Percentiles rank a stretch among this genome's conserved stretches.
Evolutionary conservation across 441 rosid species (phyloP).

Genomic region (Gossypium aridum): DNA sequence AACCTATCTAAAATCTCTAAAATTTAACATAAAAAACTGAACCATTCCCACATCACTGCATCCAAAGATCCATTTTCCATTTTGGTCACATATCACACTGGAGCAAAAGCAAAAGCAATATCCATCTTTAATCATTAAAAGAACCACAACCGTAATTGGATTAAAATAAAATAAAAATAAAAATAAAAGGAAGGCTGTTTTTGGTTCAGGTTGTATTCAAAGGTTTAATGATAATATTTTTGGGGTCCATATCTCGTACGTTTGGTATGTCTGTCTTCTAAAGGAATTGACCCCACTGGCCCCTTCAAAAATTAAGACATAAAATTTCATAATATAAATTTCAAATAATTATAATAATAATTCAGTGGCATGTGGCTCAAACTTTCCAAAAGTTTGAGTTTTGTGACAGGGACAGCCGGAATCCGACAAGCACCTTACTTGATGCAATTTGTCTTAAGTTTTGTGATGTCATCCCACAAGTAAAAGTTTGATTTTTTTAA

Average conservation of each 20-base stretch:
- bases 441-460: neutral
- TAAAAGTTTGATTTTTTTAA: too few relatives aligned
- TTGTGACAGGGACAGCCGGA: neutral
- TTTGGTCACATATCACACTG: too few relatives aligned
- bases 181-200: conserved; percentile 2
- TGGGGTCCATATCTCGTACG: neutral
- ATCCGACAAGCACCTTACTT: neutral
- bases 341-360: neutral
- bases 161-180: too few relatives aligned
- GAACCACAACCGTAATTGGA: too few relatives aligned
- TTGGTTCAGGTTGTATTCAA: conserved; percentile 16
- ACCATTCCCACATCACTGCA: too few relatives aligned
- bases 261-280: neutral
- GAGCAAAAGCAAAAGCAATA: too few relatives aligned
- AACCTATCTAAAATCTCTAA: too few relatives aligned
- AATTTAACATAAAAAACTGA: too few relatives aligned
- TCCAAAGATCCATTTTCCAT: too few relatives aligned
- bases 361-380: neutral
- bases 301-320: neutral
- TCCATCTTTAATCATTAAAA: too few relatives aligned
- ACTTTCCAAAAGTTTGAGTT: neutral
- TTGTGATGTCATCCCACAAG: conserved; percentile 3
- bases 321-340: neutral
- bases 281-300: neutral
- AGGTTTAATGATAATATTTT: neutral